A percentile compares a stretch with the other conserved stretches of the same genome.
phyloP scores from a whole-genome alignment of 805 yeast species.

The Zygoascus flipseniorum region DNA sequence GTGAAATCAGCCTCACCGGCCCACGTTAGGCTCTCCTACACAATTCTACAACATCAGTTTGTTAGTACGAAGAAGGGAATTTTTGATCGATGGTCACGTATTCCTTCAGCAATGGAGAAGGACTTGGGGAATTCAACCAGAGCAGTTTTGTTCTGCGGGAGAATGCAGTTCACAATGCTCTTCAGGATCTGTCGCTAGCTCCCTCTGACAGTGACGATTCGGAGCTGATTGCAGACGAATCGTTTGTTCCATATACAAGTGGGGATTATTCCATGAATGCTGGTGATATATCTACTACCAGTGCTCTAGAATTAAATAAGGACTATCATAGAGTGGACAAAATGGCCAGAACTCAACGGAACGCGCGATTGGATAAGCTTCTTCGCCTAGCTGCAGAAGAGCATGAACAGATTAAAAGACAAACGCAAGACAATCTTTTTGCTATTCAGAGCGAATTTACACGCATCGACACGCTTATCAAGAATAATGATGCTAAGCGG shows the following conservation, averaged over 20 bases:
- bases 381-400: neutral
- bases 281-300: neutral
- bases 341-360: slow-evolving; percentile 1
- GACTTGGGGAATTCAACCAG: neutral
- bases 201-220: neutral
- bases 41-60: neutral
- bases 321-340: neutral
- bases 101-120: neutral
- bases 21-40: neutral
- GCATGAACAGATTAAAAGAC: neutral
- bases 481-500: neutral
- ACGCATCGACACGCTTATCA: neutral
- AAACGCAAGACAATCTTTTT: neutral
- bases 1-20: neutral
- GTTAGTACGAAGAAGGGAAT: neutral
- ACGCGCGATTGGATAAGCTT: neutral
- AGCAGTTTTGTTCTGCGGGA: neutral
- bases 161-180: neutral
- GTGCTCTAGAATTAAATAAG: neutral
- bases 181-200: neutral
- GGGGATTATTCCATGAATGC: neutral
- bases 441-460: neutral
- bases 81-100: neutral
- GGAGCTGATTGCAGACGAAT: neutral
- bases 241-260: neutral